These are phyloP conservation scores for Albugo candida DNA, from an alignment of 352 stramenopile genomes.

Conservation along the genomic window DNA sequence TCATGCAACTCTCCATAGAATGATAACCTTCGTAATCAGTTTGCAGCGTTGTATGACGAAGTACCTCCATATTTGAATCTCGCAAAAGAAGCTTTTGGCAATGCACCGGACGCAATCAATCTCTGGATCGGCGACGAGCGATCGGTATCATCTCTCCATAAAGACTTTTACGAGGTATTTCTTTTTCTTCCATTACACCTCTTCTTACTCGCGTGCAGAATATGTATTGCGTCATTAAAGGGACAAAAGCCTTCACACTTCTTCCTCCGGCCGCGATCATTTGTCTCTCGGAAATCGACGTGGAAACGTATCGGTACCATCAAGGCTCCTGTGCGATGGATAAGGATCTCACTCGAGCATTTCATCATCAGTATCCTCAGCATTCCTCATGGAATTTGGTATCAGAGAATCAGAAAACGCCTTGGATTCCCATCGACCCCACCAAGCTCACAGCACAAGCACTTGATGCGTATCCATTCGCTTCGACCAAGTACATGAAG, in stretches of 20 bases:
- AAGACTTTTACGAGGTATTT: conserved; percentile 91
- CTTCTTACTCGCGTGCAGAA: conserved; percentile 39
- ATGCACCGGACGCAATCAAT: conserved; percentile 83
- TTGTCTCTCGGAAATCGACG: conserved; percentile 78
- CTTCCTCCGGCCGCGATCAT: conserved; percentile 72
- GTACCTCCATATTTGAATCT: conserved; percentile 38
- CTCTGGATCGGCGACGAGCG: conserved; percentile 95
- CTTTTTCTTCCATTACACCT: background rate
- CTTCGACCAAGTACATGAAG: conserved; percentile 13
- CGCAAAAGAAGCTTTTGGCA: conserved; percentile 47
- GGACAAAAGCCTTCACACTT: conserved; percentile 90
- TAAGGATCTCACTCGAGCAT: conserved; percentile 9
- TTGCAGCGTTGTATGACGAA: conserved; percentile 37
- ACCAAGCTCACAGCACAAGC: conserved; percentile 6
- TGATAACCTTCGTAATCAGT: conserved; percentile 51
- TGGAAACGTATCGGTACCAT: conserved; percentile 34
- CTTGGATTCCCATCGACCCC: conserved; percentile 68
- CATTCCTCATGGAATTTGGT: conserved; percentile 29
- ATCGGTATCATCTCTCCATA: conserved; percentile 91
- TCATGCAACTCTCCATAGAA: conserved; percentile 18
- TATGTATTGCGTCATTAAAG: conserved; percentile 92
- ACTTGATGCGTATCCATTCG: conserved; percentile 43
- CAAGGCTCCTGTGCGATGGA: conserved; percentile 9
- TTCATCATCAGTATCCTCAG: conserved; percentile 30
- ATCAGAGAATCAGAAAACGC: conserved; percentile 28